Base-by-base conservation (phyloP, 2,329 filamentous ascomycete species). In the Fusarium decemcellulare region DNA sequence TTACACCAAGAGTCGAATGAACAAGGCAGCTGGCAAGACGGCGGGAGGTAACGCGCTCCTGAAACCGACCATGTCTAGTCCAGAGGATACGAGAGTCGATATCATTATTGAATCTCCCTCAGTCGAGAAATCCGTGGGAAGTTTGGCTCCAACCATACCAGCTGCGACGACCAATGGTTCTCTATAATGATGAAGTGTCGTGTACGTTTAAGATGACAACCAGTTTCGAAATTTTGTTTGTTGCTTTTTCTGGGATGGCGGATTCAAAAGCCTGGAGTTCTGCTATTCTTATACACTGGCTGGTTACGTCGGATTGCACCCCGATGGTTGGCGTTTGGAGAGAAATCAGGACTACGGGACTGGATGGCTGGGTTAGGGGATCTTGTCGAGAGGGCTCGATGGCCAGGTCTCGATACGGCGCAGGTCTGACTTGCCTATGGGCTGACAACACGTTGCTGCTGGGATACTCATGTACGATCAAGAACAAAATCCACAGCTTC, bases 1-100 rank as follows among this genome's bases (percentile, higher is more conserved):
- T 73, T 92, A 92, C 72, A 87, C 84, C 9, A 89, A 88, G 76
- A 88, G 86, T 67, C 82, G 87, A 53, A 83, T 85, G 80, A 87
- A 85, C 72, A 90, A 88, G 74, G 84, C 84, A 4, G 83, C 84
- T 4, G 83, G 71, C 75, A 72, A 82, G 56, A 70, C 76, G 10
- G 61, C 73, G 4, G 73, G 73, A 5, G 76, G 74, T 3, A 67
- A 70, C 37, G 67, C 74, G 15, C 48, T 77, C 15, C 65, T 78
- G 18, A 82, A 81, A 60, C 72, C 81, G 23, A 77, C 75, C 37
- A 67, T 79, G 7, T 75, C 78, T 3, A 80, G 77, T 44, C 77
- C 78, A 0, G 79, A 81, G 15, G 79, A 80, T 37, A 76, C 75
- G n/a, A 81, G 80, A 63, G 69, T 77, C 16, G 80, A 81, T 39